Evolutionary conservation across 108 stramenopile species (phyloP).

Genomic region (Cyclotella choctawhatcheeana): DNA sequence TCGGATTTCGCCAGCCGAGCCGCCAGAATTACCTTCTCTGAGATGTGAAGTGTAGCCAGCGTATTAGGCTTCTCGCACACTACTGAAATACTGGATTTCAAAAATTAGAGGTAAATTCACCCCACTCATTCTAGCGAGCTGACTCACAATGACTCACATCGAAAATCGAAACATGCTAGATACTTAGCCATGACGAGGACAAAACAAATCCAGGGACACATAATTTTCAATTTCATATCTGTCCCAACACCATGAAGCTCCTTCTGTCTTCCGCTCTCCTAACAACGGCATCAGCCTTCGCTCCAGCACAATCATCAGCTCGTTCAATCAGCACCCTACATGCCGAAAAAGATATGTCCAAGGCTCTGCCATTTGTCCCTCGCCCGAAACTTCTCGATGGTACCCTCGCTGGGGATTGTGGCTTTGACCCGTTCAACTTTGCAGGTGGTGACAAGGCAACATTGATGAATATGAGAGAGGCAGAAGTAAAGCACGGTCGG

Average conservation of each 20-base stretch:
- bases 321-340: conserved; percentile 18
- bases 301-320: conserved; percentile 9
- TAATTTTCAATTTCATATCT: neutral
- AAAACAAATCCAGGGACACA: neutral
- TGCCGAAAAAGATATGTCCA: conserved; percentile 64
- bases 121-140: too few relatives aligned
- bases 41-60: too few relatives aligned
- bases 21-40: too few relatives aligned
- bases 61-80: too few relatives aligned
- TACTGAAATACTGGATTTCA: too few relatives aligned
- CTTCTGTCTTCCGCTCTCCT: conserved; percentile 16
- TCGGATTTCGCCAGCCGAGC: too few relatives aligned
- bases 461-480: conserved; percentile 83
- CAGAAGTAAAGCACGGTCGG: conserved; percentile 86
- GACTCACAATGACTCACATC: too few relatives aligned
- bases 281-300: conserved; percentile 32
- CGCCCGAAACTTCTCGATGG: conserved; percentile 83
- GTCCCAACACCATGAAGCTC: conserved; percentile 6
- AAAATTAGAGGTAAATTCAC: too few relatives aligned
- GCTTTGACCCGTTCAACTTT: conserved; percentile 87
- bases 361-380: conserved; percentile 76
- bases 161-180: too few relatives aligned
- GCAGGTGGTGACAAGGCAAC: conserved; percentile 68
- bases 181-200: too few relatives aligned
- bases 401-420: conserved; percentile 78